phyloP scores from a whole-genome alignment of 306 rosid species.

The Glycine soja region DNA sequence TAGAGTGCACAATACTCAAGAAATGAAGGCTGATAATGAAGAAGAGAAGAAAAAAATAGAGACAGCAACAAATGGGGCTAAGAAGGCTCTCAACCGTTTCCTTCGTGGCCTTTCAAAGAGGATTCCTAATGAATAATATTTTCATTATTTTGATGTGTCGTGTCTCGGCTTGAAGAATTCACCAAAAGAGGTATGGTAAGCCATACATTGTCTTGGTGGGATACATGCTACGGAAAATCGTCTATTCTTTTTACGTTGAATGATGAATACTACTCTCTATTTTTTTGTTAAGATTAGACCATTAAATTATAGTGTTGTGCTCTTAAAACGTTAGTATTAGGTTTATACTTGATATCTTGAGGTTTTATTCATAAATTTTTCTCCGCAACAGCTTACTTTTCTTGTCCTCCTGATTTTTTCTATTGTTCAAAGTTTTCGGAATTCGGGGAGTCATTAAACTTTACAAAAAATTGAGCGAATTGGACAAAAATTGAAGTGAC shows the following conservation, averaged over 20 bases:
- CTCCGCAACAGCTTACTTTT: background rate
- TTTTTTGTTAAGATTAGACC: background rate
- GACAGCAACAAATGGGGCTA: constrained; percentile 52
- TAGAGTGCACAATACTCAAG: constrained; percentile 61
- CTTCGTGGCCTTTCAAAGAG: constrained; percentile 68
- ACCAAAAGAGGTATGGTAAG: background rate
- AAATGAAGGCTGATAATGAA: constrained; percentile 50
- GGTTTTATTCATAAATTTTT: background rate
- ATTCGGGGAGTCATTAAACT: background rate
- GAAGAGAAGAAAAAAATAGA: constrained; percentile 61
- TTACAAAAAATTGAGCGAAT: background rate
- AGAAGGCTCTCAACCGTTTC: constrained; percentile 73
- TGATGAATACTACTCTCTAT: background rate
- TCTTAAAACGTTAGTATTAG: background rate
- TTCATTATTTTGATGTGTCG: constrained; percentile 4
- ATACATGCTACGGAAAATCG: background rate
- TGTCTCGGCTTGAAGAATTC: background rate
- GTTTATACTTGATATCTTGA: no score
- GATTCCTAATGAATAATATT: constrained; percentile 49
- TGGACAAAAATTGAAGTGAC: background rate
- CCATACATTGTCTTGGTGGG: background rate
- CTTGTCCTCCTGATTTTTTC: background rate
- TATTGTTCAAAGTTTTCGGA: background rate
- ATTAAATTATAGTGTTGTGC: background rate
- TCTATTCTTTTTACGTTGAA: constrained; percentile 26